phyloP scores from a whole-genome alignment of 2,329 filamentous ascomycete genomes.

The Trichoderma arundinaceum region DNA sequence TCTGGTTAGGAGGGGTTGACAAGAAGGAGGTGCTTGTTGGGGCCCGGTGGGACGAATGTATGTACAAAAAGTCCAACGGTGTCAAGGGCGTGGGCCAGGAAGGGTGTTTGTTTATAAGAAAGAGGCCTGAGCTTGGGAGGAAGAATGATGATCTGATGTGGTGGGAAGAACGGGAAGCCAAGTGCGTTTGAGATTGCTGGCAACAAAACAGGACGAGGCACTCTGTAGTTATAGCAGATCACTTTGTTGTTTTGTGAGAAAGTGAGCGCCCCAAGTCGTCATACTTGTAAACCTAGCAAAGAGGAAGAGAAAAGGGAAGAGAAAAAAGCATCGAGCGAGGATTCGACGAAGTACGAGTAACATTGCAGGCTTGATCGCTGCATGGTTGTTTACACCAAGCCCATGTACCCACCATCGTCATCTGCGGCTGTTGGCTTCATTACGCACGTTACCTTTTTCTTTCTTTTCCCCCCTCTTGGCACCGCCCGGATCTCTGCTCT shows the following conservation, averaged over 20 bases:
- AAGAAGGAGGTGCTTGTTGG: background rate
- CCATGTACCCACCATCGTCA: constrained; percentile 20
- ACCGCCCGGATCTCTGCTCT: constrained; percentile 10
- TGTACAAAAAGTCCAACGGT: background rate
- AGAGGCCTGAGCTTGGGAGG: constrained; percentile 7
- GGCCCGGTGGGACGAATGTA: background rate
- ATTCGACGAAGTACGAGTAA: background rate
- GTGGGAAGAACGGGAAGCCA: background rate
- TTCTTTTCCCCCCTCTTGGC: background rate
- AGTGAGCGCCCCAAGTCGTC: background rate
- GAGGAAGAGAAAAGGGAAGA: background rate
- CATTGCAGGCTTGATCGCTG: background rate
- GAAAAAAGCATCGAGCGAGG: constrained; percentile 7
- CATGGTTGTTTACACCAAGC: background rate
- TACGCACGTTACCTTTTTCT: background rate
- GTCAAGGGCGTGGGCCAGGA: constrained; percentile 7
- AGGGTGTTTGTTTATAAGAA: constrained; percentile 6
- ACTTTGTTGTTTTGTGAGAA: background rate
- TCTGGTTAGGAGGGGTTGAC: background rate
- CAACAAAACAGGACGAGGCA: background rate
- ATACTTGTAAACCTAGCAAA: background rate
- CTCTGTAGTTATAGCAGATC: background rate
- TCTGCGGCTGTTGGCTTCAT: constrained; percentile 14
- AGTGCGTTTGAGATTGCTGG: background rate
- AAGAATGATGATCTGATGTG: background rate